A percentile compares a stretch with the other conserved stretches of the same genome.
phyloP scores from a whole-genome alignment of 2,329 filamentous ascomycete species.

The Teratosphaeriaceae sp. region DNA sequence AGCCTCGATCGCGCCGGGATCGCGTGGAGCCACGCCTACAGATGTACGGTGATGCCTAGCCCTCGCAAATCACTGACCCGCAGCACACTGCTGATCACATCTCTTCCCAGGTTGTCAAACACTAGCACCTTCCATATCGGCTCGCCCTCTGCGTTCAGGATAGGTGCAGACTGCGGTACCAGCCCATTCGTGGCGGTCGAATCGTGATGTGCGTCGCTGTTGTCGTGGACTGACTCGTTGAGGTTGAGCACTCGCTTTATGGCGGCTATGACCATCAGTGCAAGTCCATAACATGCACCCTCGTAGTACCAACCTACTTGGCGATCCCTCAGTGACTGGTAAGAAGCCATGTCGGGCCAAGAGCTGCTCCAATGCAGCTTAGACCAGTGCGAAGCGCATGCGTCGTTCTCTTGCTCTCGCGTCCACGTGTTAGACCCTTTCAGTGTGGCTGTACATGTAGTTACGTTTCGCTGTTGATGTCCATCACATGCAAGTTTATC shows the following conservation, averaged over 20 bases:
- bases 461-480: too few species aligned
- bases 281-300: conserved; percentile 8
- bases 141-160: conserved; percentile 79
- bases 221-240: conserved; percentile 61
- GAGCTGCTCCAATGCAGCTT: conserved; percentile 27
- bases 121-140: conserved; percentile 98
- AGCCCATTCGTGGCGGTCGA: conserved; percentile 54
- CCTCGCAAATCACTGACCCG: conserved; percentile 86
- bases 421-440: not conserved
- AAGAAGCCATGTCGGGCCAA: conserved; percentile 44
- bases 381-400: not conserved
- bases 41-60: conserved; percentile 94
- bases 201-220: conserved; percentile 55
- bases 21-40: conserved; percentile 50
- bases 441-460: too few species aligned
- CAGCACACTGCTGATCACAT: conserved; percentile 95
- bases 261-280: conserved; percentile 53
- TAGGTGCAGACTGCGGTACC: conserved; percentile 64
- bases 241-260: conserved; percentile 95
- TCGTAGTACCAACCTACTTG: conserved; percentile 56
- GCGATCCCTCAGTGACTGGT: conserved; percentile 60
- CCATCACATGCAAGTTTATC: too few species aligned
- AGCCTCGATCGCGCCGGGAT: conserved; percentile 17
- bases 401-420: not conserved
- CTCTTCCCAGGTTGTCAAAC: conserved; percentile 84